Conservation (phyloP, 2,329 filamentous ascomycete genomes). For the Diaporthe amygdali region DNA sequence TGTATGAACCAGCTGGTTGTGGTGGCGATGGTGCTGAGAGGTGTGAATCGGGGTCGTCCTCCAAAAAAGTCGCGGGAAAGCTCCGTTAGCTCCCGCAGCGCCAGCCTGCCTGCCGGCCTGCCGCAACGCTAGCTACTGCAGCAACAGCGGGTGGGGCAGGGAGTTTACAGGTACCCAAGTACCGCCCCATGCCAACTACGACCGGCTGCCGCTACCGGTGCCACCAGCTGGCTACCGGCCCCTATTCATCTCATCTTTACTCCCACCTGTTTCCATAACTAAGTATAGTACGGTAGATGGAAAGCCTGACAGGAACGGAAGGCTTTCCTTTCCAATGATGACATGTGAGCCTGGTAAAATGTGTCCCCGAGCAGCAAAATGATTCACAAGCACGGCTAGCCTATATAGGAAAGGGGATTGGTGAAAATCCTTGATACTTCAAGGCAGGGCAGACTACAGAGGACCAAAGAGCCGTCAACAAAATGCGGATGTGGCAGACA, state of each 20-base stretch:
- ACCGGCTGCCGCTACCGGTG: neutral
- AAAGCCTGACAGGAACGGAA: no score
- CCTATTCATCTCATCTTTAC: neutral
- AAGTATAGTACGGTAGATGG: neutral
- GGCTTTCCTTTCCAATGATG: no score
- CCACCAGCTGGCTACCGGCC: neutral
- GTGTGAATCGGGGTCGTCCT: neutral
- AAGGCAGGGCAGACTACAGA: no score
- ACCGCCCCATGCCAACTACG: neutral
- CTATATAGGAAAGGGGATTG: no score
- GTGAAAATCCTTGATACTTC: no score
- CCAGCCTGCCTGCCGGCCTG: conserved; percentile 6
- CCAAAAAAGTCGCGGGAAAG: conserved; percentile 4
- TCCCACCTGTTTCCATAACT: neutral
- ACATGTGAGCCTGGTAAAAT: no score
- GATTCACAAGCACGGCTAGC: no score
- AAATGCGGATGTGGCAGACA: neutral
- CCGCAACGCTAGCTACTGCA: conserved; percentile 5
- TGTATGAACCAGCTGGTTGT: neutral
- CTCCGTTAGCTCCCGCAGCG: conserved; percentile 11
- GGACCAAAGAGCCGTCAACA: neutral
- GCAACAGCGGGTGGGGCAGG: conserved; percentile 3
- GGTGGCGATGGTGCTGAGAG: neutral
- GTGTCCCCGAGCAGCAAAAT: no score
- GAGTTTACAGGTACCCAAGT: neutral